phyloP scores from a whole-genome alignment of 1,284 basidiomycete species.

The Microbotryum saponariae region DNA sequence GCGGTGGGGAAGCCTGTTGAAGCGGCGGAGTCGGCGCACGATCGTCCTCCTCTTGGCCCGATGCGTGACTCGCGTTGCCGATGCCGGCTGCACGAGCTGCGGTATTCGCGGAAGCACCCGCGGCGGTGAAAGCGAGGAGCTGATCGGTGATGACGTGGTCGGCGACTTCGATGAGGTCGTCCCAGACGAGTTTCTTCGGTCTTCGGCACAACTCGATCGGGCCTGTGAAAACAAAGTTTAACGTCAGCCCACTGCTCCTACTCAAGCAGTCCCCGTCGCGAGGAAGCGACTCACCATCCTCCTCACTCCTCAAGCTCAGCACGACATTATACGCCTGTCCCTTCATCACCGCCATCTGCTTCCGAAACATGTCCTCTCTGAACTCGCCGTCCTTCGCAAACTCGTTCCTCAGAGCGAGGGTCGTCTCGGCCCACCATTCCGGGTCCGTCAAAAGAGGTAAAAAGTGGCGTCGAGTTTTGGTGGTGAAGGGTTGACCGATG shows the following conservation, averaged over 20 bases:
- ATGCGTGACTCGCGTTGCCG: no score
- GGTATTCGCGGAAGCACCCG: no score
- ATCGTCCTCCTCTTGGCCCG: no score
- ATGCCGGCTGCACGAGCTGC: no score
- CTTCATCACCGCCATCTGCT: conserved; percentile 81
- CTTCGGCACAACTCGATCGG: conserved; percentile 74
- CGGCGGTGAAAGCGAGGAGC: conserved; percentile 13
- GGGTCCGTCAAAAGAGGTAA: conserved; percentile 72
- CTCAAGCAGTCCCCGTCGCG: neutral
- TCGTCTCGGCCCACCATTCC: conserved; percentile 83
- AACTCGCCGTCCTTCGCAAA: conserved; percentile 61
- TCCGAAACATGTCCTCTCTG: conserved; percentile 47
- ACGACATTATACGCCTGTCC: conserved; percentile 87
- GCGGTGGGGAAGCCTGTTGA: no score
- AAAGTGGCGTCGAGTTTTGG: conserved; percentile 71
- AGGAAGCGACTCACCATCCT: conserved; percentile 44
- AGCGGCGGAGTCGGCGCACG: no score
- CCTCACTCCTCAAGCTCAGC: conserved; percentile 64
- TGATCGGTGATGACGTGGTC: conserved; percentile 51
- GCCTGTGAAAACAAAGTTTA: conserved; percentile 44
- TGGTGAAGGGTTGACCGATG: conserved; percentile 72
- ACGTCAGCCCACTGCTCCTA: neutral
- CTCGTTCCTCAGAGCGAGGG: conserved; percentile 58
- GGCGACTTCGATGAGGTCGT: conserved; percentile 69
- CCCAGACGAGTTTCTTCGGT: conserved; percentile 68